Evolutionary conservation across 345 rosid genomes (phyloP), one percentile per base, ranked within the genome.

Genomic region (Gossypium australe): DNA sequence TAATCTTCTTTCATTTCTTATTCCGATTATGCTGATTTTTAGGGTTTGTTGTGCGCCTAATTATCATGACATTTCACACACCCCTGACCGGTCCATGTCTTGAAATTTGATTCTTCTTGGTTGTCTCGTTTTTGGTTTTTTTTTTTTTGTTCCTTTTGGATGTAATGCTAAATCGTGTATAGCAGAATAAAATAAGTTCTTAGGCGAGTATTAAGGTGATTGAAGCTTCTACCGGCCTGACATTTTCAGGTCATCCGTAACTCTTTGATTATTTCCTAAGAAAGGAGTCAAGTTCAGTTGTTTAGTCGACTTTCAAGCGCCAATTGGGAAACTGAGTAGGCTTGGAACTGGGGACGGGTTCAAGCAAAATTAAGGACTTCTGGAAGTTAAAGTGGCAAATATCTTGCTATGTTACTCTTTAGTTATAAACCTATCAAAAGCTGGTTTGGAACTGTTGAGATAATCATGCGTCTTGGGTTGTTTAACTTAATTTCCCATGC

Each of bases 1-100:
- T 91, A 78, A 56, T 53, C 48, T 71, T 48, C 48, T 47, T 41
- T 22, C 9, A 12, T 4, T 57, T 24, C 27, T 13, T 11, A 12
- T 58, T 22, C 24, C 1, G 7, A 24, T 73, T 60, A 8, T 73
- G 67, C 59, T 69, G 59, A 49, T 49, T 69, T 22, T 16, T 69
- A 47, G 11, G 7, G 2, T 63, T 0, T 8, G 13, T 0, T 2
- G 12, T 38, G 43, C n/a, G 48, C 22, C 11, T 61, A 27, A 27
- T 34, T 38, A 66, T 18, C 52, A 65, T 20, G 29, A 66, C 20
- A 20, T 4, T 13, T 9, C 11, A 44, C 18, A 17, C 52, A 20
- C n/a, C n/a, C 9, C 2, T 55, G 58, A 55, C 1, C 27, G 11
- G 2, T 44, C 29, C 29, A 11, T 66, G 52, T 44, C 52, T 66